phyloP scores from a whole-genome alignment of 352 stramenopile species.

The Aphanomyces euteiches region DNA sequence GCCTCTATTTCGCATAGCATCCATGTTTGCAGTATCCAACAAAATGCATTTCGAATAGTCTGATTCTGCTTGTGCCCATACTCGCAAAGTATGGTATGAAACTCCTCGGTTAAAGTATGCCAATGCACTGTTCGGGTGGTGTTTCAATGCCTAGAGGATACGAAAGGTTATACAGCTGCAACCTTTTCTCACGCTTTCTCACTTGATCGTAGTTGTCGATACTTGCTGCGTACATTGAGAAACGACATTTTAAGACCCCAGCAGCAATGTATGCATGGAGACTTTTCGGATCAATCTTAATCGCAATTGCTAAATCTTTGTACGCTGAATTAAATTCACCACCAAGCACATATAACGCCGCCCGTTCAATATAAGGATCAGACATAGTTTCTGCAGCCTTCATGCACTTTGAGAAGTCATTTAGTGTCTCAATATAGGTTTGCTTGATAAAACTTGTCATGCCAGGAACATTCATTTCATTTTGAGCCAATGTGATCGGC shows the following conservation, averaged over 20 bases:
- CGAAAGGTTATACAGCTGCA: neutral
- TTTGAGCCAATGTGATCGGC: slow-evolving; percentile 34
- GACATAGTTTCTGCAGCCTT: slow-evolving; percentile 50
- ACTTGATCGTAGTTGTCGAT: slow-evolving; percentile 64
- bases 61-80: slow-evolving; percentile 60
- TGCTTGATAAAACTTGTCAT: slow-evolving; percentile 52
- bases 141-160: slow-evolving; percentile 40
- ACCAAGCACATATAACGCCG: slow-evolving; percentile 55
- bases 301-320: slow-evolving; percentile 50
- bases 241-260: slow-evolving; percentile 78
- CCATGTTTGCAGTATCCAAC: slow-evolving; percentile 43
- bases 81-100: slow-evolving; percentile 59
- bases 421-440: slow-evolving; percentile 46
- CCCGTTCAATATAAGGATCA: slow-evolving; percentile 64
- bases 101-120: slow-evolving; percentile 66
- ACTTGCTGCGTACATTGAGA: slow-evolving; percentile 51
- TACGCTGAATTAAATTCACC: slow-evolving; percentile 65
- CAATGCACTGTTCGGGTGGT: slow-evolving; percentile 39
- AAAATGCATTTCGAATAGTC: slow-evolving; percentile 58
- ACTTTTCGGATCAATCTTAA: slow-evolving; percentile 48
- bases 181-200: no score
- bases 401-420: slow-evolving; percentile 62
- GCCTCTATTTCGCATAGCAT: slow-evolving; percentile 61
- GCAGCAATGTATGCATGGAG: slow-evolving; percentile 54
- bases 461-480: slow-evolving; percentile 50